Evolutionary conservation across 2,329 filamentous ascomycete species (phyloP).

Genomic region (Talaromyces sp.): DNA sequence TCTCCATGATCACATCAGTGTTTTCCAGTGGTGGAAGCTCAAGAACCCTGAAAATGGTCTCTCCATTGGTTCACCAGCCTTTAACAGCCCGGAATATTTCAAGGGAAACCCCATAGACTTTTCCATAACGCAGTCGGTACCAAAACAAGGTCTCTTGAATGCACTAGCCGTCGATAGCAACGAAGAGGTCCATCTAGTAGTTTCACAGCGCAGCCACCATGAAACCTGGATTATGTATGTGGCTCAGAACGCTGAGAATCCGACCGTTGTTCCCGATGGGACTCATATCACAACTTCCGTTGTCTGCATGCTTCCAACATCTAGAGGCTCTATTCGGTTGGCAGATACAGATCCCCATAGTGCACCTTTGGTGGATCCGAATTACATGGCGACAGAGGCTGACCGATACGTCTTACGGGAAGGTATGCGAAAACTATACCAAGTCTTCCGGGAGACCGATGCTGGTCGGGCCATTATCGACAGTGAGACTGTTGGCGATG

Average conservation of each 20-base stretch:
- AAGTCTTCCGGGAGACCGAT: not conserved
- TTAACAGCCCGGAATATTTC: conserved; percentile 14
- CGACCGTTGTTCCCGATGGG: conserved; percentile 4
- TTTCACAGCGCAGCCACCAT: conserved; percentile 3
- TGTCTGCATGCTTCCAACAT: conserved; percentile 11
- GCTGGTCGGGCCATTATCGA: not conserved
- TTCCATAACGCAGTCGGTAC: conserved; percentile 11
- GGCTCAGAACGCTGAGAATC: not conserved
- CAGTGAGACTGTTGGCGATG: not conserved
- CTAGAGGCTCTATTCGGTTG: conserved; percentile 11
- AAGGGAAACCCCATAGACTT: conserved; percentile 19
- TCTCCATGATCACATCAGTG: no score
- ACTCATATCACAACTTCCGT: conserved; percentile 14
- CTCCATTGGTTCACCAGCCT: conserved; percentile 15
- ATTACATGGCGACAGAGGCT: not conserved
- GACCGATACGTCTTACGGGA: not conserved
- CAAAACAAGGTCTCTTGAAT: conserved; percentile 5
- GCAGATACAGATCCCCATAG: not conserved
- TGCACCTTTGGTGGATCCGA: not conserved
- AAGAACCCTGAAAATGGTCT: no score
- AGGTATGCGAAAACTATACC: not conserved
- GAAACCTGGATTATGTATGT: conserved; percentile 9
- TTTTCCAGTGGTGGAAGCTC: no score
- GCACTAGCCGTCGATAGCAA: conserved; percentile 2
- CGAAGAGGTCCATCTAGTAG: not conserved